phyloP scores from a whole-genome alignment of 495 filamentous ascomycete genomes.

The Pseudotulostoma volvatum region DNA sequence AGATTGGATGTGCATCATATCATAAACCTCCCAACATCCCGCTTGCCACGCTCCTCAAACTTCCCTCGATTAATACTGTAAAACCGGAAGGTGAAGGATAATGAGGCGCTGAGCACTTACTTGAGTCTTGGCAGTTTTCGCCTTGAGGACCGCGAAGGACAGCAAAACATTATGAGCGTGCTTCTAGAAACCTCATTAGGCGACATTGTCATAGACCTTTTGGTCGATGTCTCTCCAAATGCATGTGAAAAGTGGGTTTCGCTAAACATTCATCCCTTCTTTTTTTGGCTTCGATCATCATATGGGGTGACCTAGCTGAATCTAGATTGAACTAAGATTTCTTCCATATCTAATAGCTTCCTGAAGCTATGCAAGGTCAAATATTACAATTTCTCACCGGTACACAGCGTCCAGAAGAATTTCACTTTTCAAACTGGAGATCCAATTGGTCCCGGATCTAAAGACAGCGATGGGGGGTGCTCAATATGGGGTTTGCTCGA shows the following conservation, averaged over 20 bases:
- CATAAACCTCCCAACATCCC: no score
- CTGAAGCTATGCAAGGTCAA: constrained; percentile 95
- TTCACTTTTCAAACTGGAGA: constrained; percentile 95
- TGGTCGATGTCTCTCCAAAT: constrained; percentile 72
- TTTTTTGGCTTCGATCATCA: constrained; percentile 20
- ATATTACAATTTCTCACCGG: constrained; percentile 92
- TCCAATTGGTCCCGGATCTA: constrained; percentile 67
- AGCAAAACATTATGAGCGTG: constrained; percentile 44
- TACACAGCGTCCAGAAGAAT: constrained; percentile 74
- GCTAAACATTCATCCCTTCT: constrained; percentile 1
- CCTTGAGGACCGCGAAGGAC: no score
- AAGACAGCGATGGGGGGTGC: constrained; percentile 73
- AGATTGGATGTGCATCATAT: no score
- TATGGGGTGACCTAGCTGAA: constrained; percentile 14
- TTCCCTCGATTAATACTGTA: constrained; percentile 14
- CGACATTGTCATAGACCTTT: constrained; percentile 83
- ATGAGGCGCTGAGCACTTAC: no score
- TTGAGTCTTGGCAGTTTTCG: no score
- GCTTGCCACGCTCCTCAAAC: background rate
- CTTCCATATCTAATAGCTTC: constrained; percentile 45
- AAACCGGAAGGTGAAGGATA: no score
- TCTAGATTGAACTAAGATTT: constrained; percentile 33
- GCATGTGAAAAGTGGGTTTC: constrained; percentile 74
- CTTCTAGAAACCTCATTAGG: constrained; percentile 81
- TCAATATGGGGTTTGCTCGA: constrained; percentile 79